Conservation (phyloP, 306 rosid species). For the Prosopis cineraria region DNA sequence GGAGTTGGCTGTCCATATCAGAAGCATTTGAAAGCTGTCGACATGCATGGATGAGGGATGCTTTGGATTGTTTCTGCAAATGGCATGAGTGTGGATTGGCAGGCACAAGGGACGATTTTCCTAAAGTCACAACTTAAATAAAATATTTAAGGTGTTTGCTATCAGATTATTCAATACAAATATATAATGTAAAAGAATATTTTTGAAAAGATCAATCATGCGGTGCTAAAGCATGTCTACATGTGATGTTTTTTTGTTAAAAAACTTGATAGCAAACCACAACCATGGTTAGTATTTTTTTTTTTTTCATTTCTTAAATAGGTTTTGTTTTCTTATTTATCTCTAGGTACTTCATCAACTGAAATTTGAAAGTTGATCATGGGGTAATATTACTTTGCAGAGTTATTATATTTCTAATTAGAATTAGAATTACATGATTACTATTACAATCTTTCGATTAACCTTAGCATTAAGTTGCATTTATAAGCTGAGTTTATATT, state of each 20-base stretch:
- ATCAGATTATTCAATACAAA: neutral
- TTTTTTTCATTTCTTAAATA: neutral
- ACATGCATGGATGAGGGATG: constrained; percentile 90
- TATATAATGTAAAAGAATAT: neutral
- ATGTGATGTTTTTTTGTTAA: neutral
- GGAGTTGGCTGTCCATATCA: constrained; percentile 69
- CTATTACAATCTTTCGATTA: neutral
- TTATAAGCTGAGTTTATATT: too few species aligned
- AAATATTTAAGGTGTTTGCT: neutral
- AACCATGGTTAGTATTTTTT: neutral
- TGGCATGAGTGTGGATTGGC: constrained; percentile 58
- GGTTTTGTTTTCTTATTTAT: neutral
- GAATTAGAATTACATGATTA: neutral
- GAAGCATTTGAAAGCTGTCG: constrained; percentile 73
- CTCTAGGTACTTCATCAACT: too few species aligned
- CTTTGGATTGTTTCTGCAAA: constrained; percentile 66
- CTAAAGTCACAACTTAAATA: neutral
- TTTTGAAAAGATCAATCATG: neutral
- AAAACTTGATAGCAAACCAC: neutral
- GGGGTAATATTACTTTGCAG: neutral
- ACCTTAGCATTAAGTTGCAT: neutral
- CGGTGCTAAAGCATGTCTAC: neutral
- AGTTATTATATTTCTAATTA: neutral
- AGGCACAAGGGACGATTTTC: constrained; percentile 30
- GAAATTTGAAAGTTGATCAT: neutral